Evolutionary conservation across 306 rosid genomes (phyloP), one percentile per base, ranked within the genome.

Genomic region (Quillaja saponaria): DNA sequence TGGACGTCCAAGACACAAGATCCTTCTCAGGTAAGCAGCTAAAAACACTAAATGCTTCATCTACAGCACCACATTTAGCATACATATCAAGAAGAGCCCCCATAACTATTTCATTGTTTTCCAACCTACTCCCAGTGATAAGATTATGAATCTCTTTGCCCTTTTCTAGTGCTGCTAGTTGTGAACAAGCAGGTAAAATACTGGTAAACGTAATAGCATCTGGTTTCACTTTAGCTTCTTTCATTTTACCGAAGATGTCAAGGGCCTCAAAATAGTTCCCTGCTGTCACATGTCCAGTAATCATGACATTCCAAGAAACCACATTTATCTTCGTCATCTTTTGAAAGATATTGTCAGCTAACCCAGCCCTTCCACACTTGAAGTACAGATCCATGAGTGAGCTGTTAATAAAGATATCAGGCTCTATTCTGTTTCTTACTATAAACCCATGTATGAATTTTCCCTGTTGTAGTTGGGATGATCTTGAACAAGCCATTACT

Each of bases 61-160:
- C 84, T 18, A 90, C 85, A 4, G 78, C 86, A 31, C 95, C 95
- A 37, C 95, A 90, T 70, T 87, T 90, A 33, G 95, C 90, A 76
- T 87, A 90, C 97, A 84, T 87, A 72, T 87, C 92, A 58, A 87
- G 87, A 34, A 90, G 88, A 71, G 95, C 85, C 66, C 92, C 92
- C 88, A 87, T 82, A 57, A 87, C 84, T 35, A 82, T 78, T 72
- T 81, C 80, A 63, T 68, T 81, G 63, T 53, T 66, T 52, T 72
- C 80, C 53, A 87, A 65, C 35, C 79, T 80, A 66, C 55, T 71
- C 64, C 76, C 84, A 40, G 60, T 44, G 17, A 90, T 44, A 58
- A 69, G 55, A 31, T 63, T 71, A 74, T 84, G 97, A 78, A 90
- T 76, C 59, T 87, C 92, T 73, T 77, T 82, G 34, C 95, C 95